A percentile compares a stretch with the other conserved stretches of the same genome.
Conservation (phyloP, 2,329 filamentous ascomycete species). For the Botryotinia narcissicola region DNA sequence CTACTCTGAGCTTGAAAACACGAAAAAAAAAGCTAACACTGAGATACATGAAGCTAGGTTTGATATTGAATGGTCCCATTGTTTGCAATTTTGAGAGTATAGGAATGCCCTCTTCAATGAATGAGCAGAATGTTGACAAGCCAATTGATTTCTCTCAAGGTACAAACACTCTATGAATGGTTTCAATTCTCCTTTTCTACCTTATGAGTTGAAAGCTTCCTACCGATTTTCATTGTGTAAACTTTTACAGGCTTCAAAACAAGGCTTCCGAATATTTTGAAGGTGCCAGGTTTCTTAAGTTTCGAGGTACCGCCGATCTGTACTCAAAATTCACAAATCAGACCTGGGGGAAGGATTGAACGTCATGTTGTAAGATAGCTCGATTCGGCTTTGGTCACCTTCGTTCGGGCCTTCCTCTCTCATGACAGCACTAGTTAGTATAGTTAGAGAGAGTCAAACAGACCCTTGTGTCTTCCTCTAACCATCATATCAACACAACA, state of each 20-base stretch:
- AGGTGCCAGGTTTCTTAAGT: background rate
- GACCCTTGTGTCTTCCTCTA: background rate
- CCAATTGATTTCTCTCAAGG: background rate
- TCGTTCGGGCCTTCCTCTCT: background rate
- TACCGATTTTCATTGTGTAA: background rate
- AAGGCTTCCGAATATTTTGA: background rate
- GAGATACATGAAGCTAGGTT: background rate
- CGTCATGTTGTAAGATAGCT: background rate
- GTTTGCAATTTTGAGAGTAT: background rate
- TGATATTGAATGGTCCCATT: background rate
- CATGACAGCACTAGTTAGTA: background rate
- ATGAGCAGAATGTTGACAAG: background rate
- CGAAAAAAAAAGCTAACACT: no score
- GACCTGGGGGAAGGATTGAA: background rate
- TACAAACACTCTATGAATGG: background rate
- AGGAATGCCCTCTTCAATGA: background rate
- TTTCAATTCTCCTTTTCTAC: background rate
- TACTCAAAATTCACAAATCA: background rate
- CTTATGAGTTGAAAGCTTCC: background rate
- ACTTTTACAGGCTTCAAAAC: background rate
- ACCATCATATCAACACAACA: background rate
- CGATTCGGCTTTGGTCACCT: background rate
- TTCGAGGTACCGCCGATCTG: background rate
- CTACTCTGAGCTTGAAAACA: background rate
- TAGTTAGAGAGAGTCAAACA: background rate